Evolutionary conservation across 2,329 filamentous ascomycete genomes (phyloP).

Genomic region (Aureobasidium sp.): DNA sequence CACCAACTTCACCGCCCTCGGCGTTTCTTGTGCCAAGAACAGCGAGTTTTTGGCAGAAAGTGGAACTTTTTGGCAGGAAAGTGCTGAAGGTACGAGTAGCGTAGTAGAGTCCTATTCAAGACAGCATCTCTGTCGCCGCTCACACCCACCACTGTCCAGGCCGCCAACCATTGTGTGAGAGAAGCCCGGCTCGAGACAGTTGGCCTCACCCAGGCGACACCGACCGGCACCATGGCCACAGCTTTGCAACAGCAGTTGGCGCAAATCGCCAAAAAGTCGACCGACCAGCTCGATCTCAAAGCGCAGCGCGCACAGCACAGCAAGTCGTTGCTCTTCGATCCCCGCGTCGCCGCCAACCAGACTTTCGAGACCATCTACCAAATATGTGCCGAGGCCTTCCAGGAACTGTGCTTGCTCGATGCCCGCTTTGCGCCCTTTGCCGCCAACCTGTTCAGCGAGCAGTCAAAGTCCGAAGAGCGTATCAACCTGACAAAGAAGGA

Average conservation of each 20-base stretch:
- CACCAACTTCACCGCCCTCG: background rate
- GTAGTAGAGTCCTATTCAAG: background rate
- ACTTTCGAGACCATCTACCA: slow-evolving; percentile 84
- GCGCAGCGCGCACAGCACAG: slow-evolving; percentile 87
- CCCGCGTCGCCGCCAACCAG: slow-evolving; percentile 75
- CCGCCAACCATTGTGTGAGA: background rate
- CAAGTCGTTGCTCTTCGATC: slow-evolving; percentile 90
- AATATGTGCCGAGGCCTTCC: slow-evolving; percentile 81
- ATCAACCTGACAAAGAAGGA: slow-evolving; percentile 74
- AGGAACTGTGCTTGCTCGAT: slow-evolving; percentile 85
- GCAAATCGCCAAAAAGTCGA: slow-evolving; percentile 82
- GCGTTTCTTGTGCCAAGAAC: background rate
- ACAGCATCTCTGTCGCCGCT: background rate
- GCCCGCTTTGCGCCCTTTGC: slow-evolving; percentile 67
- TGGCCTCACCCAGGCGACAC: background rate
- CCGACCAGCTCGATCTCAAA: slow-evolving; percentile 84
- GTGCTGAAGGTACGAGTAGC: background rate
- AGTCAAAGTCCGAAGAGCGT: slow-evolving; percentile 84
- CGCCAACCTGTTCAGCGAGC: slow-evolving; percentile 80
- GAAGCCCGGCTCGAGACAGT: background rate
- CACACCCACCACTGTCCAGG: background rate
- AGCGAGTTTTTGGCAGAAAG: slow-evolving; percentile 13
- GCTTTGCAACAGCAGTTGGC: slow-evolving; percentile 90
- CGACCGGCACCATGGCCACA: slow-evolving; percentile 56
- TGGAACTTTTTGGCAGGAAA: slow-evolving; percentile 10